These are phyloP conservation scores for Colletotrichum liriopes DNA, from an alignment of 2,329 filamentous ascomycete genomes.

Conservation along the genomic window DNA sequence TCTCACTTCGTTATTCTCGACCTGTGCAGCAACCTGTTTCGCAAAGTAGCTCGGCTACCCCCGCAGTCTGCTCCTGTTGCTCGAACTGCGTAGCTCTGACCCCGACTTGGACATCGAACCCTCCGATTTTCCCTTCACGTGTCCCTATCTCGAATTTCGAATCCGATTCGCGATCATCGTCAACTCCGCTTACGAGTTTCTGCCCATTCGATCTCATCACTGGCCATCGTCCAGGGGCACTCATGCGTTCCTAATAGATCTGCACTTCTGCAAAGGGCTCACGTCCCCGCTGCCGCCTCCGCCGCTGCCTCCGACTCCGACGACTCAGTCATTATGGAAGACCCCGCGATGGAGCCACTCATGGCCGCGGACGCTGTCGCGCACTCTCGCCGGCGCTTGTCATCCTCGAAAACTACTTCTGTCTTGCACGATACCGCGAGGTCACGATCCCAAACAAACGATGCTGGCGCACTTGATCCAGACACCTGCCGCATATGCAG, in stretches of 20 bases:
- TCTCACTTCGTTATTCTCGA: background rate
- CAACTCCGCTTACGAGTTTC: background rate
- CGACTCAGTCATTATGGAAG: slow-evolving; percentile 45
- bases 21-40: background rate
- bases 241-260: slow-evolving; percentile 40
- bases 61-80: slow-evolving; percentile 14
- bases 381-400: slow-evolving; percentile 48
- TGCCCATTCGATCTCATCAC: background rate
- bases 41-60: background rate
- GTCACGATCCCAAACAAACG: slow-evolving; percentile 33
- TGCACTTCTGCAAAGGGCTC: slow-evolving; percentile 24
- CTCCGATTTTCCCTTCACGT: slow-evolving; percentile 16
- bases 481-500: slow-evolving; percentile 98
- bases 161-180: background rate
- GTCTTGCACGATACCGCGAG: slow-evolving; percentile 19
- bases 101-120: background rate
- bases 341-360: slow-evolving; percentile 46
- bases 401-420: slow-evolving; percentile 29
- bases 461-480: slow-evolving; percentile 60
- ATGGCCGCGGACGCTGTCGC: slow-evolving; percentile 47
- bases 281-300: slow-evolving; percentile 22
- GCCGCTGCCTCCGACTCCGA: slow-evolving; percentile 7
- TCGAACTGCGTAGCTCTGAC: slow-evolving; percentile 7
- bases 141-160: slow-evolving; percentile 9
- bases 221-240: slow-evolving; percentile 10